Evolutionary conservation across 139 green algal species (phyloP), one percentile per base, ranked within the genome.

Genomic region (Coelastrella sp.): DNA sequence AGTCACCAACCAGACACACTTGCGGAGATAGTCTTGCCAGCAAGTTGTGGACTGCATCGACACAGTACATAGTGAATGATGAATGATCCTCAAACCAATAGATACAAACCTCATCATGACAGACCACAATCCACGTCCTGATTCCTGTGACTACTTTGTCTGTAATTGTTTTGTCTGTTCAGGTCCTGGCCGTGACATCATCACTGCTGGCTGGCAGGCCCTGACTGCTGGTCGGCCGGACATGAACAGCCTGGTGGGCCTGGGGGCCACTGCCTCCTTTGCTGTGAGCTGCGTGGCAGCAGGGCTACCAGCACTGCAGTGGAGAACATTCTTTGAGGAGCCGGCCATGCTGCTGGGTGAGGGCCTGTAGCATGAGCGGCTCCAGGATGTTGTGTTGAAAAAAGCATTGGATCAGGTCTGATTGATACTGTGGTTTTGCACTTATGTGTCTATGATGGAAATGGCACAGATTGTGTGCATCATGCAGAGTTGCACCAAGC

Each of bases 281-380:
- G 96, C 89, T 20, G 95, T 99, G 17, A 96, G 92, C 91, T 95
- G 94, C 56, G 94, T 97, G 49, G 97, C 98, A 19, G 95, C 95
- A 20, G 87, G 80, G 79, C 75, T 96, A 74, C 93, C 94, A 10
- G 14, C 24, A 20, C 90, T 96, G 84, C 95, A 96, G 6, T 99
- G 98, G 98, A 94, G 92, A 70, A 98, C 97, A 8, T 99, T 99
- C 94, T 99, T 99, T 85, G 97, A 99, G 94, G 98, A 99, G 95
- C 98, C 98, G 0, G 97, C 98, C 17, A 99, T 99, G 98, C 95
- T 99, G 93, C 95, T 99, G 93, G 58, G 95, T 99, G 75, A 80
- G 74, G 7, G 10, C 17, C 17, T 49, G 35, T 49, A 3, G 3
- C 35, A 49, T 1, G 35, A 49, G 35, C 3, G 3, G 35, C 35